A percentile compares a stretch with the other conserved stretches of the same genome.
phyloP scores from a whole-genome alignment of 2,329 filamentous ascomycete genomes.

The Aspergillus transmontanensis region DNA sequence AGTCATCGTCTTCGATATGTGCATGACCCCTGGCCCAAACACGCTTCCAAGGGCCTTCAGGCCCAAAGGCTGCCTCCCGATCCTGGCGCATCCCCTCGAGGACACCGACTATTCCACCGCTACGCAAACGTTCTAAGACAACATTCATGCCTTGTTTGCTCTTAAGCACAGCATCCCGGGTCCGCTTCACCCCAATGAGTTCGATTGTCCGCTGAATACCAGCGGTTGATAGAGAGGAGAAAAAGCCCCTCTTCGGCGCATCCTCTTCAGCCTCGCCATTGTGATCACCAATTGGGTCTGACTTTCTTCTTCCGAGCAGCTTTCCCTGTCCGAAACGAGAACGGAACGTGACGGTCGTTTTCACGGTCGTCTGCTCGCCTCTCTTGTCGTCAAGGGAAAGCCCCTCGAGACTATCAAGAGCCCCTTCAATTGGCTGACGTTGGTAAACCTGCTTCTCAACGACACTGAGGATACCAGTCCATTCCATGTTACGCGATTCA shows the following conservation, averaged over 20 bases:
- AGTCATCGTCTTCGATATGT: constrained; percentile 32
- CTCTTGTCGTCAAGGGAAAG: constrained; percentile 41
- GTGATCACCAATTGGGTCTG: constrained; percentile 38
- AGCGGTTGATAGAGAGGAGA: constrained; percentile 61
- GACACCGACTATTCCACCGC: constrained; percentile 68
- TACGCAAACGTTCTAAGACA: constrained; percentile 63
- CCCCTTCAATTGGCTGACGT: constrained; percentile 42
- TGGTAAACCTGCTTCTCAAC: constrained; percentile 63
- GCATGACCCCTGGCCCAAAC: constrained; percentile 38
- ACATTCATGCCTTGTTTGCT: constrained; percentile 69
- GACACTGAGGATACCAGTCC: constrained; percentile 66
- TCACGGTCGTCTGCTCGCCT: constrained; percentile 57
- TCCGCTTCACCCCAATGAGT: constrained; percentile 62
- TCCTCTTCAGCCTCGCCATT: constrained; percentile 52
- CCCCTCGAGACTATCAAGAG: constrained; percentile 25
- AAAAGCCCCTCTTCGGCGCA: constrained; percentile 57
- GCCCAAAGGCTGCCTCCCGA: constrained; percentile 47
- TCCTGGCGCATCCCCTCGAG: constrained; percentile 70
- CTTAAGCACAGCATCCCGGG: constrained; percentile 62
- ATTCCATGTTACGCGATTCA: constrained; percentile 66
- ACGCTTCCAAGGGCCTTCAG: constrained; percentile 46
- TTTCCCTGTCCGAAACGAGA: constrained; percentile 63
- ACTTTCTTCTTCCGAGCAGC: constrained; percentile 47
- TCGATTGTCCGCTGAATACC: constrained; percentile 66
- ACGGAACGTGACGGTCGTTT: constrained; percentile 63